These are phyloP conservation scores for Pittosporum tobira DNA, from an alignment of 129 eudicot species.

Conservation along the genomic window DNA sequence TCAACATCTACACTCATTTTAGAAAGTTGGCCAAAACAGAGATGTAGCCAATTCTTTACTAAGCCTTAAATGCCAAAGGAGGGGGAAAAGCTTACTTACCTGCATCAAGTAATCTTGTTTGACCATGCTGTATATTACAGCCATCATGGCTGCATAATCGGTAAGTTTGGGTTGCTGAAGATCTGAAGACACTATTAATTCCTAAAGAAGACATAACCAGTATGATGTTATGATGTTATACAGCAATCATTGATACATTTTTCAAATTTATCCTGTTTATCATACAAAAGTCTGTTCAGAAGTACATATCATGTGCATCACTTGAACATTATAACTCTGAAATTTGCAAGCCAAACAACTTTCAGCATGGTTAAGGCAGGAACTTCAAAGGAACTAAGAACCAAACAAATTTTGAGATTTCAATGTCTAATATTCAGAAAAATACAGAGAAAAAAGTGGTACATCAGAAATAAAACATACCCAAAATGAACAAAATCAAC, in stretches of 20 bases:
- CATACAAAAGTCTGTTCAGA: not conserved
- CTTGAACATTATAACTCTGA: not conserved
- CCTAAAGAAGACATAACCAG: slow-evolving; percentile 21
- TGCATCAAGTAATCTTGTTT: slow-evolving; percentile 75
- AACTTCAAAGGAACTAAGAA: too few relatives aligned
- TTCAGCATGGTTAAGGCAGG: not conserved
- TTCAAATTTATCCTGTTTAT: not conserved
- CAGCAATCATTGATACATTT: not conserved
- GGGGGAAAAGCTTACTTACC: slow-evolving; percentile 28
- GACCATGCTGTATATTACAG: slow-evolving; percentile 58
- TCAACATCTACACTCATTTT: not conserved
- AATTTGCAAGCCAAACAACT: not conserved
- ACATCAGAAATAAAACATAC: too few relatives aligned
- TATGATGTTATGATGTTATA: not conserved
- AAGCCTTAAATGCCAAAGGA: not conserved
- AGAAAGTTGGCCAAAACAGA: not conserved
- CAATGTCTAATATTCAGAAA: not conserved
- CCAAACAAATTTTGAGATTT: not conserved
- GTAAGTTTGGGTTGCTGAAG: slow-evolving; percentile 23
- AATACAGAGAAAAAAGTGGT: too few relatives aligned
- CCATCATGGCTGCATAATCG: slow-evolving; percentile 57
- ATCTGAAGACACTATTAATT: slow-evolving; percentile 19
- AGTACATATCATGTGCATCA: not conserved
- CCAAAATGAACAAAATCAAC: too few relatives aligned
- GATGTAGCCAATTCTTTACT: not conserved